Evolutionary conservation across 768 basidiomycete species (phyloP), one percentile per base, ranked within the genome.

Genomic region (Podaxis sp.): DNA sequence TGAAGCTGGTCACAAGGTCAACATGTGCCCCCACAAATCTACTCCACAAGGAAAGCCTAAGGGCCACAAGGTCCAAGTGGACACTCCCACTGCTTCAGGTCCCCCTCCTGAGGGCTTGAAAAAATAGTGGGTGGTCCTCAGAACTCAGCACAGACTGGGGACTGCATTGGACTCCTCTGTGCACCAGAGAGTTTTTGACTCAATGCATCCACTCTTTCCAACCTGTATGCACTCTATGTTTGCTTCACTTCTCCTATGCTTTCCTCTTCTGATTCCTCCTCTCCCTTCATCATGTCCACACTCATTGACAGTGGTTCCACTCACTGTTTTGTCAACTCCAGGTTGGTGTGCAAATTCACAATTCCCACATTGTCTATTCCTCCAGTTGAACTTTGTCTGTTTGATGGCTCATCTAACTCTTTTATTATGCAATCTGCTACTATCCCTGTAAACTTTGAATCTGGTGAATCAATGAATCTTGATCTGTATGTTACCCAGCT

Each of bases 401-500:
- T 62, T 62, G 61, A 62, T 36, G 41, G 61, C 8, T 38, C 54
- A 38, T 44, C 53, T 10, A 62, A 62, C 28, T 4, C 60, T 4
- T 51, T 7, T 17, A 53, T 53, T 11, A 33, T 24, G 7, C 33
- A 58, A 41, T 2, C 22, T n/a, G 13, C 38, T 12, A 30, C 7
- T 58, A n/a, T n/a, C n/a, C n/a, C n/a, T n/a, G n/a, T n/a, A n/a
- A n/a, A n/a, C n/a, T n/a, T n/a, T n/a, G n/a, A n/a, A n/a, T n/a
- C n/a, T n/a, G n/a, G n/a, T n/a, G n/a, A n/a, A n/a, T n/a, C n/a
- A n/a, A n/a, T n/a, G n/a, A 24, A 12, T 12, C 37, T 64, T 44
- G 15, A 28, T 12, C 52, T 59, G 28, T 64, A 49, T 60, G 41
- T 64, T 8, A 64, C 58, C 17, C 6, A n/a, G 24, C 58, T 64